Conservation (phyloP, 73 alveolate genomes). For the Breviolum minutum region DNA sequence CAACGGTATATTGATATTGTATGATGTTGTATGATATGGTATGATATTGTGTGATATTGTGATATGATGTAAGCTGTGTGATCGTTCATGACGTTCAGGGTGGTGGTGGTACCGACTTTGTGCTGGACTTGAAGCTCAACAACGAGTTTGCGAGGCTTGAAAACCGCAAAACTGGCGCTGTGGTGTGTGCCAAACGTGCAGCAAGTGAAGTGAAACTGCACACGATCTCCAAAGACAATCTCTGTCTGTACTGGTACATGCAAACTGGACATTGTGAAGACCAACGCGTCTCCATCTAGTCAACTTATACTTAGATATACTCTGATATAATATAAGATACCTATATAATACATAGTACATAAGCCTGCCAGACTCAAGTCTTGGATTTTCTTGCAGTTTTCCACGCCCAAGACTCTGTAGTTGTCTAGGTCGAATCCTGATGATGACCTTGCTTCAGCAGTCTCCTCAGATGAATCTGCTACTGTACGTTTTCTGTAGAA, state of each 20-base stretch:
- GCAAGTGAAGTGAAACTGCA: no score
- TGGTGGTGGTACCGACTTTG: slow-evolving; percentile 26
- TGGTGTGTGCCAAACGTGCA: no score
- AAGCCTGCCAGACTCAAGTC: no score
- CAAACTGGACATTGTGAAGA: neutral
- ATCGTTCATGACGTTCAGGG: neutral
- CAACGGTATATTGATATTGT: no score
- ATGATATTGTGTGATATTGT: neutral
- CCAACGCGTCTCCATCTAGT: no score
- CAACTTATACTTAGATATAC: no score
- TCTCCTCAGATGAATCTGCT: neutral
- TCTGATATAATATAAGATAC: no score
- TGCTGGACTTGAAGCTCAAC: slow-evolving; percentile 49
- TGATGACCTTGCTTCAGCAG: slow-evolving; percentile 33
- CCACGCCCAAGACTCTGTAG: no score
- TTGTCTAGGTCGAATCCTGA: slow-evolving; percentile 19
- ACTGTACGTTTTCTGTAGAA: no score
- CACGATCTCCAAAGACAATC: neutral
- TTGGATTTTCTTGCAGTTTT: no score
- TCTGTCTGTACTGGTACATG: neutral
- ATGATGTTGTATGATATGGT: no score
- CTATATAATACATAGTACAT: no score
- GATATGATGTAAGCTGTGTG: neutral
- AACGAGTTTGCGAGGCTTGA: neutral
- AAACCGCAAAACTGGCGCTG: neutral